These are phyloP conservation scores for Scedosporium dehoogii DNA, from an alignment of 2,329 filamentous ascomycete genomes.

Conservation along the genomic window DNA sequence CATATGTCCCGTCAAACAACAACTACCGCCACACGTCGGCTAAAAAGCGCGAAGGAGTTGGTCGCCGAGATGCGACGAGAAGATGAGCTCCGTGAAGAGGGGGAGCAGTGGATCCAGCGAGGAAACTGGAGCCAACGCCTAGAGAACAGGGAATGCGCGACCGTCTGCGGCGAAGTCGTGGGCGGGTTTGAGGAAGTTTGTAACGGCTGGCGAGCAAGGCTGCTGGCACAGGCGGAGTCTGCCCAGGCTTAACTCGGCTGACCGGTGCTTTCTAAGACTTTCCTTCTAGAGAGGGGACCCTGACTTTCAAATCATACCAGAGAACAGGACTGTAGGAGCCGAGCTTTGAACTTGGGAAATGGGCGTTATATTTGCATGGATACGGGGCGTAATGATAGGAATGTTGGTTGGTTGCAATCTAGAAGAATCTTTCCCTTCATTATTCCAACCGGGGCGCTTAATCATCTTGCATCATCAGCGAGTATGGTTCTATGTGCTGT, in stretches of 20 bases:
- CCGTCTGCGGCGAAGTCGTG: constrained; percentile 78
- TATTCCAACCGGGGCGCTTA: too few relatives aligned
- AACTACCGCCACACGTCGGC: constrained; percentile 65
- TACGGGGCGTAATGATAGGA: too few relatives aligned
- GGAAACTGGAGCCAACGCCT: constrained; percentile 78
- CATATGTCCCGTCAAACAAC: constrained; percentile 92
- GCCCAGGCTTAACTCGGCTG: constrained; percentile 22
- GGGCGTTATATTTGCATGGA: too few relatives aligned
- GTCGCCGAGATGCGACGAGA: constrained; percentile 78
- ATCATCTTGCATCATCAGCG: too few relatives aligned
- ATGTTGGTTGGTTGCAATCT: too few relatives aligned
- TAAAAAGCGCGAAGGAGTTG: constrained; percentile 75
- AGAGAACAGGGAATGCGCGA: constrained; percentile 67
- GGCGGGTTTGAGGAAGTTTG: constrained; percentile 89
- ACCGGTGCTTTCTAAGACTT: neutral
- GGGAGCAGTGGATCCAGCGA: constrained; percentile 67
- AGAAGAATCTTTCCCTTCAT: too few relatives aligned
- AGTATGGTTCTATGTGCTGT: neutral
- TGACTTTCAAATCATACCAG: too few relatives aligned
- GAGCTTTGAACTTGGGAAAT: too few relatives aligned
- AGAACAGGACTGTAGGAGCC: too few relatives aligned
- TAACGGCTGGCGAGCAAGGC: constrained; percentile 68
- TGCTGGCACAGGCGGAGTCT: constrained; percentile 55
- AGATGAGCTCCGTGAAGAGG: constrained; percentile 72
- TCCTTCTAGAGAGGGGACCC: neutral